Evolutionary conservation across 192 early-diverging fungal species (phyloP).

Genomic region (Podila clonocystis): DNA sequence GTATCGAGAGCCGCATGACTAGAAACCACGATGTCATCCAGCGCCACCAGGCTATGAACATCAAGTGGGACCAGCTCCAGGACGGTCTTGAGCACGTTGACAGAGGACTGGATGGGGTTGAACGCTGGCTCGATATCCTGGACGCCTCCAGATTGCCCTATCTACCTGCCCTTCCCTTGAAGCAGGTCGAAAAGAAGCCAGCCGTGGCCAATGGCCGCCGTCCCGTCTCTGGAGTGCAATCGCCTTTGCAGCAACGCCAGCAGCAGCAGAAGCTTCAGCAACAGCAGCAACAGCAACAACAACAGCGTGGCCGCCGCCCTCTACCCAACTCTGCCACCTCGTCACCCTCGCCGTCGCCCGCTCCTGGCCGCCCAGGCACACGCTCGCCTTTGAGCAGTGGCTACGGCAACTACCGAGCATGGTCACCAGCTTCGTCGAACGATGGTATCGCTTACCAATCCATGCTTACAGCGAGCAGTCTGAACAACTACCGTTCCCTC

Average conservation of each 20-base stretch:
- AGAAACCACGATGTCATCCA: slow-evolving; percentile 54
- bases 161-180: slow-evolving; percentile 41
- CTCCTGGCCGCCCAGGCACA: slow-evolving; percentile 24
- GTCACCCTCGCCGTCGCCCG: slow-evolving; percentile 11
- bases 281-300: slow-evolving; percentile 11
- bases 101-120: slow-evolving; percentile 45
- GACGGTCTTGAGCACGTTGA: slow-evolving; percentile 51
- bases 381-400: slow-evolving; percentile 14
- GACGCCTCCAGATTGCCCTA: slow-evolving; percentile 38
- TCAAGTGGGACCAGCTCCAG: slow-evolving; percentile 61
- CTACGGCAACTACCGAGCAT: slow-evolving; percentile 27
- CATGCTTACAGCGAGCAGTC: slow-evolving; percentile 9
- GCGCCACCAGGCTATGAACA: slow-evolving; percentile 59
- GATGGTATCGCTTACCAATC: slow-evolving; percentile 25
- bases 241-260: slow-evolving; percentile 11
- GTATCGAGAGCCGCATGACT: slow-evolving; percentile 58
- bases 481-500: slow-evolving; percentile 45
- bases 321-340: slow-evolving; percentile 11
- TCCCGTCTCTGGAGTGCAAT: background rate
- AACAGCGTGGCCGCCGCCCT: slow-evolving; percentile 35
- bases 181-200: slow-evolving; percentile 22
- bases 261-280: slow-evolving; percentile 12
- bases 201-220: slow-evolving; percentile 8
- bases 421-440: slow-evolving; percentile 48
- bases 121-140: slow-evolving; percentile 41